Conservation (phyloP, 768 basidiomycete genomes). For the Favolaschia claudopus region DNA sequence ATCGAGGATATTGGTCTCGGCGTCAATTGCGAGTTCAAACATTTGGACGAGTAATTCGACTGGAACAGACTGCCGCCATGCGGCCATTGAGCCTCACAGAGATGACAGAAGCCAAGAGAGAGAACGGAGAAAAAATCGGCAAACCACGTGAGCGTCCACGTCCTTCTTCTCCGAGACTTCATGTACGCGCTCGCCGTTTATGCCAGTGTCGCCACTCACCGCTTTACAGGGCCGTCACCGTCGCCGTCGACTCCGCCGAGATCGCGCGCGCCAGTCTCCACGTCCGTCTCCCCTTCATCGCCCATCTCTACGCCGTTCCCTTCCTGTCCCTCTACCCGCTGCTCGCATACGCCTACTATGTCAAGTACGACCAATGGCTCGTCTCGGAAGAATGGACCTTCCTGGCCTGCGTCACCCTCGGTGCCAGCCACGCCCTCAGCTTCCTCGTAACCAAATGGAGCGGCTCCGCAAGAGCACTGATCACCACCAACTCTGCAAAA, state of each 20-base stretch:
- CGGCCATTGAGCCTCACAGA: too few relatives aligned
- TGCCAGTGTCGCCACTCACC: conserved; percentile 1
- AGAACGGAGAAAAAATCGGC: background rate
- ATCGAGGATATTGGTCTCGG: too few relatives aligned
- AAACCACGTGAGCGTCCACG: conserved; percentile 10
- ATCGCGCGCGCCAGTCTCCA: conserved; percentile 74
- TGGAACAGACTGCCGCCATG: too few relatives aligned
- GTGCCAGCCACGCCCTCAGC: conserved; percentile 88
- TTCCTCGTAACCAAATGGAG: conserved; percentile 94
- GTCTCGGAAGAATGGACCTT: conserved; percentile 98
- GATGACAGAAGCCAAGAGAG: too few relatives aligned
- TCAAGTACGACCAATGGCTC: conserved; percentile 91
- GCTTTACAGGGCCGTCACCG: conserved; percentile 45
- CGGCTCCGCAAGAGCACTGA: conserved; percentile 74
- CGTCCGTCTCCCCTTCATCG: conserved; percentile 70
- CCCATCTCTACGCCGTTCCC: conserved; percentile 76
- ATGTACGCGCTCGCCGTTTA: conserved; percentile 22
- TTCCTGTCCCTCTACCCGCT: conserved; percentile 85
- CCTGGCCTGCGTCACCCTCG: conserved; percentile 85
- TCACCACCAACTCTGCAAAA: conserved; percentile 79
- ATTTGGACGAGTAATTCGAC: too few relatives aligned
- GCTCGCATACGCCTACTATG: conserved; percentile 89
- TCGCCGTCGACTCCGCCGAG: conserved; percentile 70
- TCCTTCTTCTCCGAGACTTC: background rate
- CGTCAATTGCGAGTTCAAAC: too few relatives aligned